These are phyloP conservation scores for Trichoderma aggressivum DNA, from an alignment of 2,329 filamentous ascomycete species.

Conservation along the genomic window DNA sequence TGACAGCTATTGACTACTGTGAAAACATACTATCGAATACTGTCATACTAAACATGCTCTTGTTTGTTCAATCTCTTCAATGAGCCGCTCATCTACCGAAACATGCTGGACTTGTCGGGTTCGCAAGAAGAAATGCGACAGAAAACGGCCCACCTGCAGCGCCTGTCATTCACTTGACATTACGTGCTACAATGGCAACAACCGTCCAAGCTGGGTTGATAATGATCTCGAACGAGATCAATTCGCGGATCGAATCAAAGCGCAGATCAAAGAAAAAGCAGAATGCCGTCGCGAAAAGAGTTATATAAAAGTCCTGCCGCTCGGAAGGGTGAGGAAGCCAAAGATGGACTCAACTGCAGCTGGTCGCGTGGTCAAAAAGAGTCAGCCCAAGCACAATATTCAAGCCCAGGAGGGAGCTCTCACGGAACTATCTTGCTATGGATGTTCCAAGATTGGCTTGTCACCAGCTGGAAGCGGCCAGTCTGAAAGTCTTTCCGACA, in stretches of 20 bases:
- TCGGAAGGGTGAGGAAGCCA: not conserved
- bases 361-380: not conserved
- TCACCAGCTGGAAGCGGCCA: not conserved
- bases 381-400: not conserved
- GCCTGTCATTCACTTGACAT: slow-evolving; percentile 46
- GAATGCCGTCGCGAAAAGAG: slow-evolving; percentile 33
- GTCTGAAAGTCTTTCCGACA: not conserved
- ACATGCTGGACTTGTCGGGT: slow-evolving; percentile 52
- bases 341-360: not conserved
- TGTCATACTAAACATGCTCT: not conserved
- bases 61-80: not conserved
- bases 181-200: slow-evolving; percentile 43
- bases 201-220: slow-evolving; percentile 50
- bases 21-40: not conserved
- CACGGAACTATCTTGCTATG: not conserved
- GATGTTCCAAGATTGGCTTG: not conserved
- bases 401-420: not conserved
- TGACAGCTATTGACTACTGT: not conserved
- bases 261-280: slow-evolving; percentile 26
- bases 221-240: slow-evolving; percentile 26
- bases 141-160: slow-evolving; percentile 41
- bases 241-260: slow-evolving; percentile 26
- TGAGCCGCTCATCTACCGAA: not conserved
- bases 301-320: slow-evolving; percentile 6
- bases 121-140: slow-evolving; percentile 54